Conservation (phyloP, 495 filamentous ascomycete genomes). For the Cetradonia linearis region DNA sequence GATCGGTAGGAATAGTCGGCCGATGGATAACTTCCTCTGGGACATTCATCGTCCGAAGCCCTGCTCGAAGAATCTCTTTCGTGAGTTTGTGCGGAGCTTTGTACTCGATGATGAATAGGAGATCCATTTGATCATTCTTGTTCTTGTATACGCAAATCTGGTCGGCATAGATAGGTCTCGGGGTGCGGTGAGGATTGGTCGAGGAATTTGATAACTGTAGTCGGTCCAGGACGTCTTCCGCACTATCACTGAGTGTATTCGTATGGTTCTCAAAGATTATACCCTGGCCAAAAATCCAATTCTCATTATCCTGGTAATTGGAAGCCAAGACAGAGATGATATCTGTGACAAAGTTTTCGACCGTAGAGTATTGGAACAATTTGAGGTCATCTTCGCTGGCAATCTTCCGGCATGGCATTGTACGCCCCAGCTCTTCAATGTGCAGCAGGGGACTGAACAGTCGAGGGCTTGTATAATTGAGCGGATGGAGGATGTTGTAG, state of each 20-base stretch:
- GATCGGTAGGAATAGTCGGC: neutral
- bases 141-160: neutral
- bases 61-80: neutral
- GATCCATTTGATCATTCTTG: neutral
- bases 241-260: neutral
- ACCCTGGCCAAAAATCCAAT: neutral
- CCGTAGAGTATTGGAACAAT: neutral
- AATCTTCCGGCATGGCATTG: neutral
- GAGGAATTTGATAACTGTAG: neutral
- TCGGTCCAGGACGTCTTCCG: neutral
- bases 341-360: neutral
- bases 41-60: neutral
- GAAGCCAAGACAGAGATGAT: neutral
- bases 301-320: neutral
- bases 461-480: neutral
- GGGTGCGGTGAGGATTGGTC: neutral
- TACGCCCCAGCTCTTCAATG: neutral
- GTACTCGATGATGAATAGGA: neutral
- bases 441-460: neutral
- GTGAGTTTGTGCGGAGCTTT: neutral
- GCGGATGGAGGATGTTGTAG: neutral
- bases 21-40: neutral
- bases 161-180: neutral
- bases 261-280: neutral
- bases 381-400: conserved; percentile 1